Conservation (phyloP, 2,329 filamentous ascomycete genomes). For the Plenodomus tracheiphilus region DNA sequence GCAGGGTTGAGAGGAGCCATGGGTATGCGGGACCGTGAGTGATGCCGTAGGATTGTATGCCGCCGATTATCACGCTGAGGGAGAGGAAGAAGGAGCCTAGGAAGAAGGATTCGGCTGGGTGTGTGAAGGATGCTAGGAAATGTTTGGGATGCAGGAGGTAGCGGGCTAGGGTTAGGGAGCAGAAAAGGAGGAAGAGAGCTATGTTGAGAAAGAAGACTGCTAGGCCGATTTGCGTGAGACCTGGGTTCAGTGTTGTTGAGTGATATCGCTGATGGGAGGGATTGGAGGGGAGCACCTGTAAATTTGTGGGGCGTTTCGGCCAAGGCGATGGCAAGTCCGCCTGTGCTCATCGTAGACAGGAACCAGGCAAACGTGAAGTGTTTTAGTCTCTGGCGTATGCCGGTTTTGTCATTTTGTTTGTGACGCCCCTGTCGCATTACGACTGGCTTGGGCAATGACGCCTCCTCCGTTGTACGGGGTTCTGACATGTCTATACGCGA, state of each 20-base stretch:
- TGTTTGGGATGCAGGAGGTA: constrained; percentile 47
- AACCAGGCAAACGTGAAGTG: constrained; percentile 54
- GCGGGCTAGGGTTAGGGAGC: constrained; percentile 38
- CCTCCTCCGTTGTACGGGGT: background rate
- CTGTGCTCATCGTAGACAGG: constrained; percentile 52
- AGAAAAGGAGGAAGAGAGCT: constrained; percentile 44
- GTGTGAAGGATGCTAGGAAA: constrained; percentile 48
- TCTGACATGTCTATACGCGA: background rate
- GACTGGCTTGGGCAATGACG: background rate
- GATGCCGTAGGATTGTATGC: constrained; percentile 39
- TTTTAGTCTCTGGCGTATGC: constrained; percentile 26
- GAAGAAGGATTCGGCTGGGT: constrained; percentile 55
- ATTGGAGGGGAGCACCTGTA: constrained; percentile 11
- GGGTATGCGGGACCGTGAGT: constrained; percentile 34
- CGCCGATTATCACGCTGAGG: constrained; percentile 43
- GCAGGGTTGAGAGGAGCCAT: constrained; percentile 42
- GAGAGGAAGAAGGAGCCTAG: constrained; percentile 46
- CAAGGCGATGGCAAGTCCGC: constrained; percentile 49
- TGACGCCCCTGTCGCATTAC: background rate
- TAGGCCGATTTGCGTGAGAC: constrained; percentile 55
- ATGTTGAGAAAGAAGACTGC: constrained; percentile 55
- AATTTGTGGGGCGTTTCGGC: constrained; percentile 48
- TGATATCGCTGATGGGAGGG: background rate
- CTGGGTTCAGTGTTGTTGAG: constrained; percentile 32
- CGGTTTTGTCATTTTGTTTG: constrained; percentile 2